These are phyloP conservation scores for Pythium oligandrum DNA, from an alignment of 352 stramenopile species.

Conservation along the genomic window DNA sequence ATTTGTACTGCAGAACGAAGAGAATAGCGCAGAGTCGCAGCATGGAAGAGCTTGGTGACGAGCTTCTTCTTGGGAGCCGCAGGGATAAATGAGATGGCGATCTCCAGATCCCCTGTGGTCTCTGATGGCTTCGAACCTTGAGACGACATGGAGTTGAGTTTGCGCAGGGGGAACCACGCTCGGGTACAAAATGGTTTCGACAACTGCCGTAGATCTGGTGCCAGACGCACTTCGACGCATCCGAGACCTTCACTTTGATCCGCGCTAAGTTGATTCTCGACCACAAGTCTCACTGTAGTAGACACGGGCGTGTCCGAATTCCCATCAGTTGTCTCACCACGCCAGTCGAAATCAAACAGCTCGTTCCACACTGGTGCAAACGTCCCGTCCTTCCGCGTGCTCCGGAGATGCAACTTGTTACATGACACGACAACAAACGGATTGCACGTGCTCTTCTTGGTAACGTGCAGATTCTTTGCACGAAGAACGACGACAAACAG, in stretches of 20 bases:
- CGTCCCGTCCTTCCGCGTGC: constrained; percentile 60
- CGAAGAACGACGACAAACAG: constrained; percentile 49
- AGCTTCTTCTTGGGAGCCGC: constrained; percentile 6
- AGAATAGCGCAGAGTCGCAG: constrained; percentile 32
- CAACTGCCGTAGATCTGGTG: constrained; percentile 5
- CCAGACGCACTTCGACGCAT: not conserved
- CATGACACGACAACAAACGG: constrained; percentile 61
- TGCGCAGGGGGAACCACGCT: constrained; percentile 47
- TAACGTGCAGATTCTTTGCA: constrained; percentile 39
- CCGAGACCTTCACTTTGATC: constrained; percentile 58
- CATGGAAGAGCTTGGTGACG: constrained; percentile 8
- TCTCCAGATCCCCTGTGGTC: constrained; percentile 35
- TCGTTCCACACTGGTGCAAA: constrained; percentile 72
- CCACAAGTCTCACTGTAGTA: constrained; percentile 27
- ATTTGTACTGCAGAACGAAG: constrained; percentile 39
- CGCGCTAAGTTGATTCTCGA: constrained; percentile 63
- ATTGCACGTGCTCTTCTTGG: constrained; percentile 72
- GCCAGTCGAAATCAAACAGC: constrained; percentile 72
- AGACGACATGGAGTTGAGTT: constrained; percentile 2
- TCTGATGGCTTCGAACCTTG: no score
- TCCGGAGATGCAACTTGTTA: constrained; percentile 49
- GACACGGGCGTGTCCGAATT: no score
- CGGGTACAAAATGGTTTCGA: constrained; percentile 32
- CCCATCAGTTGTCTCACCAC: constrained; percentile 1
- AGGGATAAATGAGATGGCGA: constrained; percentile 42